A percentile compares a stretch with the other conserved stretches of the same genome.
Conservation (phyloP, 108 stramenopile genomes). For the Nitzschia putrida region DNA sequence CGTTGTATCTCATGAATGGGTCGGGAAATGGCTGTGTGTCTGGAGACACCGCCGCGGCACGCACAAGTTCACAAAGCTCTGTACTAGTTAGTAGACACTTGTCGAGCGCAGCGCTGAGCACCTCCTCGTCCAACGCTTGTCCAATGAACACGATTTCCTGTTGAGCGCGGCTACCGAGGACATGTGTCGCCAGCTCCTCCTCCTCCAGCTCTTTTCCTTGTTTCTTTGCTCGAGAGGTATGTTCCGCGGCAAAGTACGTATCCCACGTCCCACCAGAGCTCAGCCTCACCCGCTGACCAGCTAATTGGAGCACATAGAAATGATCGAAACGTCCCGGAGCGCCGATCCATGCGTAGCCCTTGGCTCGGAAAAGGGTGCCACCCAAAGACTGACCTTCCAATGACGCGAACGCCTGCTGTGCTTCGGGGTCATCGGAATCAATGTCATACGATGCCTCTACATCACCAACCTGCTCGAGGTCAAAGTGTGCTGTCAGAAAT, state of each 20-base stretch:
- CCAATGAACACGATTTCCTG: conserved; percentile 66
- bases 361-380: conserved; percentile 62
- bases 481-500: conserved; percentile 35
- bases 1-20: too few species aligned
- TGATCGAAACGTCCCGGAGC: too few species aligned
- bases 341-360: conserved; percentile 92
- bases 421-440: not conserved
- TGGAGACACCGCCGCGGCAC: too few species aligned
- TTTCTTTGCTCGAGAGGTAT: conserved; percentile 92
- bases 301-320: too few species aligned
- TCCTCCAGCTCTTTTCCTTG: conserved; percentile 66
- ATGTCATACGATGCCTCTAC: not conserved
- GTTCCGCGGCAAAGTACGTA: conserved; percentile 75
- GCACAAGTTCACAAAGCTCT: too few species aligned
- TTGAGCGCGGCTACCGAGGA: conserved; percentile 82
- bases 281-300: conserved; percentile 69
- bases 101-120: conserved; percentile 47
- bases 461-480: not conserved
- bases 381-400: too few species aligned
- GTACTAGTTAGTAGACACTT: conserved; percentile 65
- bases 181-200: conserved; percentile 39
- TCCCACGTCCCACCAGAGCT: conserved; percentile 88
- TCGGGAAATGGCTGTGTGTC: too few species aligned
- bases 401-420: too few species aligned
- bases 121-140: not conserved